Conservation (phyloP, 768 basidiomycete species). For the Tylopilus subfusipes region DNA sequence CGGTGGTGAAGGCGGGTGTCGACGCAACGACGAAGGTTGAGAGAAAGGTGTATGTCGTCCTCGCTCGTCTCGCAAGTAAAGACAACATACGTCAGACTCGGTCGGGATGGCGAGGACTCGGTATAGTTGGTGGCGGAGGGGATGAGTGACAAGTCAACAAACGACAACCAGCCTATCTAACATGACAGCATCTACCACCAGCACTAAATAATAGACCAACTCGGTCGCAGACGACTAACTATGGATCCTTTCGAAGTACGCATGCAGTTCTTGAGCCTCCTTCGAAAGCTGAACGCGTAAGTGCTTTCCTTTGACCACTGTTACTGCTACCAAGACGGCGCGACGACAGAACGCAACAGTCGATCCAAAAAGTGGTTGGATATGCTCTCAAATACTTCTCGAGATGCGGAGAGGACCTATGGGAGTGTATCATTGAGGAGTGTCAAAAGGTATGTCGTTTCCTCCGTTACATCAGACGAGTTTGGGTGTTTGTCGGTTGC, state of each 20-base stretch:
- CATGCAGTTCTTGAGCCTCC: conserved; percentile 64
- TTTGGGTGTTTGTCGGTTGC: too few species aligned
- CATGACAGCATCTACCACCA: background rate
- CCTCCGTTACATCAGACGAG: background rate
- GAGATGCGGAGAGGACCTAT: conserved; percentile 85
- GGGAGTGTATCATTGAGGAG: conserved; percentile 92
- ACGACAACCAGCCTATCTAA: too few species aligned
- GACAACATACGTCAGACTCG: too few species aligned
- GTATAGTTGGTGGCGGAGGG: too few species aligned
- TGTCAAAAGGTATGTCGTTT: conserved; percentile 65
- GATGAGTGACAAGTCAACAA: too few species aligned
- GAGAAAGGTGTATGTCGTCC: too few species aligned
- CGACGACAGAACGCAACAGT: conserved; percentile 67
- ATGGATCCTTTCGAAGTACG: conserved; percentile 67
- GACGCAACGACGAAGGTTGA: too few species aligned
- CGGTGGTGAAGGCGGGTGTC: too few species aligned
- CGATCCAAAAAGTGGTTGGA: conserved; percentile 82
- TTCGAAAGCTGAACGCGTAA: conserved; percentile 65
- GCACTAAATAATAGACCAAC: background rate
- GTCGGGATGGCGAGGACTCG: too few species aligned
- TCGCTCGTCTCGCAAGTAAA: too few species aligned
- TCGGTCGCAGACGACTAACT: background rate
- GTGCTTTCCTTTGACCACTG: conserved; percentile 1
- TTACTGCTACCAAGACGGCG: background rate
- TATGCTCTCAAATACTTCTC: conserved; percentile 84